Evolutionary conservation across 164 flowering plant species (phyloP).

Genomic region (Nelumbo lutea): DNA sequence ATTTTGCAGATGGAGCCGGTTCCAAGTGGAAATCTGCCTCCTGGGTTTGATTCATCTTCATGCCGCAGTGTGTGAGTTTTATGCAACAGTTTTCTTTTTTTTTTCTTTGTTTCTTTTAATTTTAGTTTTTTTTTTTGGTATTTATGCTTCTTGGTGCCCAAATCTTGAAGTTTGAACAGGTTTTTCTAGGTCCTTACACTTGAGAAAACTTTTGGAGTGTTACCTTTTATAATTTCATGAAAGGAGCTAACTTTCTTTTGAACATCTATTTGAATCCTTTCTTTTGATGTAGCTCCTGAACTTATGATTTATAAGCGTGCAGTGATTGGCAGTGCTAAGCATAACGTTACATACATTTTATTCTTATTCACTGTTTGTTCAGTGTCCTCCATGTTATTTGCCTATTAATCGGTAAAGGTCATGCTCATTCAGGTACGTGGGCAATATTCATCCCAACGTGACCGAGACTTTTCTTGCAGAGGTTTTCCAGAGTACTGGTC

Average conservation of each 20-base stretch:
- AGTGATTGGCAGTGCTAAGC: constrained; percentile 5
- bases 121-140: background rate
- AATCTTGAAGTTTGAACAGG: background rate
- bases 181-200: background rate
- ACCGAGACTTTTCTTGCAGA: constrained; percentile 95
- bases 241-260: background rate
- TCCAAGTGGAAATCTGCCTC: constrained; percentile 99
- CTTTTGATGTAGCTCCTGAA: background rate
- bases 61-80: constrained; percentile 99
- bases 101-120: constrained; percentile 8
- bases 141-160: background rate
- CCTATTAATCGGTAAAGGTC: background rate
- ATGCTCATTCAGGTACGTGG: constrained; percentile 76
- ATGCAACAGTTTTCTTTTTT: constrained; percentile 17
- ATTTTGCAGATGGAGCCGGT: constrained; percentile 98
- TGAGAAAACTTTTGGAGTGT: background rate
- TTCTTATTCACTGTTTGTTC: background rate
- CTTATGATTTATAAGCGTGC: constrained; percentile 1
- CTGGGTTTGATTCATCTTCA: constrained; percentile 98
- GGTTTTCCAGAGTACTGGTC: constrained; percentile 90
- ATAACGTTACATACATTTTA: background rate
- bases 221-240: background rate
- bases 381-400: background rate
- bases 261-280: background rate
- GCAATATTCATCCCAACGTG: constrained; percentile 88